Base-by-base conservation (phyloP, 2,329 filamentous ascomycete genomes). In the Ophiostoma piceae region DNA sequence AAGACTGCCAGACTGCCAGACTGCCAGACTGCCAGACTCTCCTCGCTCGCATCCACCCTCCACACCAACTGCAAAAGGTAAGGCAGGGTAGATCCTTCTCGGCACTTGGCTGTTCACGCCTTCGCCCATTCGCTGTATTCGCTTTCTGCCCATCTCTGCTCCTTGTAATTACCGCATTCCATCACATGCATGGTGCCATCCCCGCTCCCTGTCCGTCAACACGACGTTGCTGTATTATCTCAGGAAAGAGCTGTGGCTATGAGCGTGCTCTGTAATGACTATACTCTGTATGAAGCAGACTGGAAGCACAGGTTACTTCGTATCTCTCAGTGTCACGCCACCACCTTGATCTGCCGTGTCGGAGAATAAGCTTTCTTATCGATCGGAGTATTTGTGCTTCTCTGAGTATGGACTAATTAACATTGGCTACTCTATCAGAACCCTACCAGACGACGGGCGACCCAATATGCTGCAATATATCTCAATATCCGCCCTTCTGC, bases 1-100 rank as follows among this genome's bases (percentile, higher is more conserved):
- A 47, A 47, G 16, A 47, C 16, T n/a, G 14, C 41, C 16, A 29
- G 26, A 29, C 26, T 29, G 26, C 26, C 41, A 43, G 16, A 35
- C 32, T 3, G n/a, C n/a, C n/a, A n/a, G n/a, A n/a, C 35, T 35
- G 5, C 35, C 35, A 35, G 4, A 35, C 35, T 5, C 39, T 41
- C 39, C 43, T 47, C 43, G 43, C 19, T 47, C 43, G 43, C 26
- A 62, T 62, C 57, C 57, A 62, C 51, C 51, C 51, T 62, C 14
- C 29, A 62, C 57, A 62, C 37, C 39, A 51, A 64, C 60, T 64
- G 51, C 70, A 71, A 73, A 69, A 68, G 74, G 73, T 69, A 74
- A 73, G 73, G 74, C 69, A 72, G 22, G 60, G 73, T 66, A 69
- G 74, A 74, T 75, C 74, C 60, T 26, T 67, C 66, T 72, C 71